Conservation (phyloP, 441 rosid species). For the Bocquillonia castaneifolia region DNA sequence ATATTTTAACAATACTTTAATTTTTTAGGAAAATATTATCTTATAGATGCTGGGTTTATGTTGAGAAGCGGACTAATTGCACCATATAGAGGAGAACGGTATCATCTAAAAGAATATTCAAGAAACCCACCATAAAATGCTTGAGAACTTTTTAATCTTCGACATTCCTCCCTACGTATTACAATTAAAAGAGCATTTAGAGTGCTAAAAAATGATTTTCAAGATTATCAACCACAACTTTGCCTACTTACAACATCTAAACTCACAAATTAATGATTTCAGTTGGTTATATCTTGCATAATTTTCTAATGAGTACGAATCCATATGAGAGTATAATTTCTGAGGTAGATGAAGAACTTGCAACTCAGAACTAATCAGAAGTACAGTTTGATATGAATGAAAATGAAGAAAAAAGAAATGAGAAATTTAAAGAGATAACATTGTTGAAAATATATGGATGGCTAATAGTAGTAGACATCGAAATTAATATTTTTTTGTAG, state of each 20-base stretch:
- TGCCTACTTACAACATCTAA: not conserved
- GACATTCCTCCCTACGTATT: constrained; percentile 7
- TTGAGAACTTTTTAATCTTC: not conserved
- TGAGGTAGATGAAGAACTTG: not conserved
- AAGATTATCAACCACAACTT: not conserved
- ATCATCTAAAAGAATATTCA: constrained; percentile 9
- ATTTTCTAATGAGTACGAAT: not conserved
- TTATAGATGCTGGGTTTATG: not conserved
- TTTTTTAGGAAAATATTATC: constrained; percentile 4
- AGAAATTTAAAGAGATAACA: not conserved
- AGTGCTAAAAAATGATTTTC: constrained; percentile 16
- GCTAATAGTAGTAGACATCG: not conserved
- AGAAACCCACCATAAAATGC: constrained; percentile 3
- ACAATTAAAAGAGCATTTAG: constrained; percentile 10
- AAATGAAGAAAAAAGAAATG: not conserved
- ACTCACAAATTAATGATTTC: not conserved
- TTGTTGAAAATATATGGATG: not conserved
- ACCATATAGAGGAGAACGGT: constrained; percentile 9
- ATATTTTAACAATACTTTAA: not conserved
- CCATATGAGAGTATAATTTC: not conserved
- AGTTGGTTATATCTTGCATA: constrained; percentile 3
- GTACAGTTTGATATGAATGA: not conserved
- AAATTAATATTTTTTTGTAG: not conserved
- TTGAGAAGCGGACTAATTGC: not conserved
- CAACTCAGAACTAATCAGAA: not conserved